Evolutionary conservation across 352 stramenopile genomes (phyloP).

Genomic region (Pythium aristosporum): DNA sequence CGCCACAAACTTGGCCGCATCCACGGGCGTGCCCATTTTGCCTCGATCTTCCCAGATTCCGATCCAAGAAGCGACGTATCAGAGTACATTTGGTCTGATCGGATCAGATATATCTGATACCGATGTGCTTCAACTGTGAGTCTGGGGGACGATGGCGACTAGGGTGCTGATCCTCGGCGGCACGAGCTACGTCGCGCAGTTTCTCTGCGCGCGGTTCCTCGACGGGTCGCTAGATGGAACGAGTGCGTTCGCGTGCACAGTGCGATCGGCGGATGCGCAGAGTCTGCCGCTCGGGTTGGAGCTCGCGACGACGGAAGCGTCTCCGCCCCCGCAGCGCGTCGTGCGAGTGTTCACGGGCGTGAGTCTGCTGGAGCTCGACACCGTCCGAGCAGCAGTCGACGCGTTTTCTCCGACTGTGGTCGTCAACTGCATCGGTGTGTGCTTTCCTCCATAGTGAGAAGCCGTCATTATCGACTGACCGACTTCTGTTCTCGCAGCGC

Average conservation of each 20-base stretch:
- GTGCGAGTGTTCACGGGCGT: slow-evolving; percentile 49
- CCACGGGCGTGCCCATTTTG: slow-evolving; percentile 16
- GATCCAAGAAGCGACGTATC: background rate
- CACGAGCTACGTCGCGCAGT: slow-evolving; percentile 70
- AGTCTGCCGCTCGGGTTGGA: slow-evolving; percentile 34
- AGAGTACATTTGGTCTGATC: slow-evolving; percentile 2
- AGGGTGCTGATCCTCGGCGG: slow-evolving; percentile 58
- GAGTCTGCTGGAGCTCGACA: slow-evolving; percentile 32
- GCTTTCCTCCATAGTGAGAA: background rate
- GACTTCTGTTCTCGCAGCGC: slow-evolving; percentile 27
- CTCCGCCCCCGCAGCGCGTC: background rate
- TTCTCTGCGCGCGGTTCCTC: slow-evolving; percentile 42
- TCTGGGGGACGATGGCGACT: slow-evolving; percentile 12
- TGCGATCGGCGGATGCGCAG: slow-evolving; percentile 20
- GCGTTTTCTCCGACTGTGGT: slow-evolving; percentile 42
- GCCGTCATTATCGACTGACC: background rate
- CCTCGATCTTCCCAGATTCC: no score
- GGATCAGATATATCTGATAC: slow-evolving; percentile 20
- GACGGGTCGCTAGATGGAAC: background rate
- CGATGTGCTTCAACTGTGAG: background rate
- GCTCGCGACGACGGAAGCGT: slow-evolving; percentile 1
- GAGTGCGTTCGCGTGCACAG: slow-evolving; percentile 38
- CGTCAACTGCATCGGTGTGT: slow-evolving; percentile 59
- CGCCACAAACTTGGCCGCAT: slow-evolving; percentile 34
- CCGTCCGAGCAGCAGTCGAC: slow-evolving; percentile 34